These are phyloP conservation scores for Pelargonium australe DNA, from an alignment of 441 rosid species.

Conservation along the genomic window DNA sequence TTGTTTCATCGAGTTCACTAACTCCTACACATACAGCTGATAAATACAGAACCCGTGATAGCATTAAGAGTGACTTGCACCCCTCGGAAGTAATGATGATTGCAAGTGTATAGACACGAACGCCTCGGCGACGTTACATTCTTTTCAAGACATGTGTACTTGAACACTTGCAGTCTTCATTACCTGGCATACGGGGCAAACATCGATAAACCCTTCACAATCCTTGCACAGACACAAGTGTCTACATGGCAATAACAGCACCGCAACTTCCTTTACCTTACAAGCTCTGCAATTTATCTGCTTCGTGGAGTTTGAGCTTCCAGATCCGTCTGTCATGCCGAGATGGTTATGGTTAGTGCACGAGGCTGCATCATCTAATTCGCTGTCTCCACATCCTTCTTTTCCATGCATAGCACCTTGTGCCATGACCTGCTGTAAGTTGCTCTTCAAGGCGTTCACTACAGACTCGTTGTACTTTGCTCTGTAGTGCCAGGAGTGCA, in stretches of 20 bases:
- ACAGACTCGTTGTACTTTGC: slow-evolving; percentile 63
- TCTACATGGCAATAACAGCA: slow-evolving; percentile 55
- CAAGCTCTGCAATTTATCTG: slow-evolving; percentile 47
- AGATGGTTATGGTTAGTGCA: slow-evolving; percentile 36
- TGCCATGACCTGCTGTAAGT: slow-evolving; percentile 53
- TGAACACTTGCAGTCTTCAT: slow-evolving; percentile 47
- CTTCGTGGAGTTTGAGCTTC: slow-evolving; percentile 21
- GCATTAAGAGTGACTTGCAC: neutral
- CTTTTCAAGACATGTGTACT: slow-evolving; percentile 33
- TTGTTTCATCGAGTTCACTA: neutral
- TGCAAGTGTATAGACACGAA: neutral
- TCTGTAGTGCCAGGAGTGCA: slow-evolving; percentile 57
- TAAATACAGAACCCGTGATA: neutral
- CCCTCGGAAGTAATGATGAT: neutral
- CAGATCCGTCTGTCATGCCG: slow-evolving; percentile 16
- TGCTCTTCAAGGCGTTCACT: slow-evolving; percentile 45
- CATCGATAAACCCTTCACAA: slow-evolving; percentile 37
- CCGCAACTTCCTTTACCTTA: slow-evolving; percentile 38
- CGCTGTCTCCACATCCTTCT: slow-evolving; percentile 72
- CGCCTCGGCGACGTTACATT: neutral
- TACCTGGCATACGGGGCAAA: slow-evolving; percentile 52
- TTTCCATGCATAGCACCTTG: slow-evolving; percentile 33
- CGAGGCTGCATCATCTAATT: slow-evolving; percentile 53
- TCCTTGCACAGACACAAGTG: slow-evolving; percentile 63
- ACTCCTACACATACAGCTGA: neutral